Evolutionary conservation across 139 green algal species (phyloP).

Genomic region (Zygnema circumcarinatum): DNA sequence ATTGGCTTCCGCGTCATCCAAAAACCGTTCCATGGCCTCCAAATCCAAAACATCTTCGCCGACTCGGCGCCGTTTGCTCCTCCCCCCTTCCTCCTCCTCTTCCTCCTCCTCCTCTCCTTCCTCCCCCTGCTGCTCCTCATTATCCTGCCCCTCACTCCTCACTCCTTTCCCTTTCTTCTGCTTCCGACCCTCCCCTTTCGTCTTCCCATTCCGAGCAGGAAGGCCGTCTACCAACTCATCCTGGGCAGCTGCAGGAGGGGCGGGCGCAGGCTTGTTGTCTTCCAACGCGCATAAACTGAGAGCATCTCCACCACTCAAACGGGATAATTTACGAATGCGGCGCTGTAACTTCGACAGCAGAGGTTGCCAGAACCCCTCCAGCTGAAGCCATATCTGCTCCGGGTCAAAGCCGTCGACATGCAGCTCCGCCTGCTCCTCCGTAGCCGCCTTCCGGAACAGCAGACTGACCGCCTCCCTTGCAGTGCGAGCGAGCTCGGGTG

Average conservation of each 20-base stretch:
- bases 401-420: slow-evolving; percentile 27
- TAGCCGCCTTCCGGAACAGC: too few species aligned
- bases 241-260: not conserved
- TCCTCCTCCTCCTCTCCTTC: slow-evolving; percentile 6
- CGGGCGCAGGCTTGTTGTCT: not conserved
- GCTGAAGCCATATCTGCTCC: slow-evolving; percentile 30
- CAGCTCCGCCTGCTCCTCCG: too few species aligned
- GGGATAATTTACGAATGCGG: too few species aligned
- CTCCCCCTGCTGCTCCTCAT: not conserved
- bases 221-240: slow-evolving; percentile 28
- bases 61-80: too few species aligned
- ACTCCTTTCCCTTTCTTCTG: too few species aligned
- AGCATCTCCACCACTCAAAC: not conserved
- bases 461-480: too few species aligned
- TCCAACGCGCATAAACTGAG: not conserved
- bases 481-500: too few species aligned
- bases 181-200: not conserved
- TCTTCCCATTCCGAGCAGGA: slow-evolving; percentile 1
- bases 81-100: not conserved
- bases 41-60: not conserved
- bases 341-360: too few species aligned
- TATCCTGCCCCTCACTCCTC: slow-evolving; percentile 16
- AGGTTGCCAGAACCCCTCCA: too few species aligned
- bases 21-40: slow-evolving; percentile 7
- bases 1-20: not conserved